Base-by-base conservation (phyloP, 441 rosid genomes). In the Adansonia madagascariensis region DNA sequence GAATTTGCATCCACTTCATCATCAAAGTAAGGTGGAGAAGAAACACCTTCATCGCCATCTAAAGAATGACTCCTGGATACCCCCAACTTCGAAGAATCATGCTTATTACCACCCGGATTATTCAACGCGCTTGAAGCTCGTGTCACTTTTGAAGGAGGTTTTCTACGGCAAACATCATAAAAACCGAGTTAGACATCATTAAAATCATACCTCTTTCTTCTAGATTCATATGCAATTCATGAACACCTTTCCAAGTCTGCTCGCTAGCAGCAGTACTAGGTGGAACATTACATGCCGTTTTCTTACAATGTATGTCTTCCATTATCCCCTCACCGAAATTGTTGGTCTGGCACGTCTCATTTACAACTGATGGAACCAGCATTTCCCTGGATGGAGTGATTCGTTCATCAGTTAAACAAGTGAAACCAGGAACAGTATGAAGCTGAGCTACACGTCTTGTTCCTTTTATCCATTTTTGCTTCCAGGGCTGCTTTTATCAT, bases 1-100 rank as follows among this genome's bases (percentile, higher is more conserved):
- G 95, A 95, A 86, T 90, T 86, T 67, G 73, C 82, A 82, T 94
- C 97, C 77, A 92, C 81, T 81, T 92, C 92, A 74, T 87, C 94
- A 74, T 91, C 95, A 78, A 89, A 88, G 74, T 70, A 84, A 77
- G 90, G 81, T n/a, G 97, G 97, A 10, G 97, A 89, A 75, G 78
- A 78, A 75, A 82, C 79, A 65, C 87, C 82, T 8, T 76, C 76
- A 77, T 44, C 82, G 74, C 64, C 84, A 82, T 84, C 88, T 43
- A 84, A 79, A 84, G 79, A 80, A 71, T 78, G 82, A 80, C 68
- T 79, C 63, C 82, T 77, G 15, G 77, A 81, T 85, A 70, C 59
- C 82, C 80, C 80, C 72, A 78, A 74, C 61, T 49, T 80, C 12
- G 78, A 80, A 57, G 80, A 76, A 72, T 44, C 77, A 65, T 74